Evolutionary conservation across 371 early-diverging fungal genomes (phyloP).

Genomic region (Mucor velutinosus): DNA sequence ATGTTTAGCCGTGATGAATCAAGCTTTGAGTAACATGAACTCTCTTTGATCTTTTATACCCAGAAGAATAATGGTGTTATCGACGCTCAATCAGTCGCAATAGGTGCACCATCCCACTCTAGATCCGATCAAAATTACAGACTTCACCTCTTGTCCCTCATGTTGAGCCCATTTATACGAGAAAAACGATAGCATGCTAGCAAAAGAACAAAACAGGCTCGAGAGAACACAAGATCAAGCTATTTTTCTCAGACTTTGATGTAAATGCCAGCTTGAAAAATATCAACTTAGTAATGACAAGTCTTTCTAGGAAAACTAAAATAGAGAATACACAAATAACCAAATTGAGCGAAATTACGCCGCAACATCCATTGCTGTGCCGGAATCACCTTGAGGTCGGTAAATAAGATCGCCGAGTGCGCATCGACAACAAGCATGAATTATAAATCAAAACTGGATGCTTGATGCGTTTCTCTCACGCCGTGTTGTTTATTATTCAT

Average conservation of each 20-base stretch:
- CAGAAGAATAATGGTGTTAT: not conserved
- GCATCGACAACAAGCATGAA: too few relatives aligned
- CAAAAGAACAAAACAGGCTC: not conserved
- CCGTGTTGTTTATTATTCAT: too few relatives aligned
- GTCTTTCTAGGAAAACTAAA: not conserved
- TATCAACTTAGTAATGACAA: conserved; percentile 2
- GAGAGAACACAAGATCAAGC: not conserved
- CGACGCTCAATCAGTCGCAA: too few relatives aligned
- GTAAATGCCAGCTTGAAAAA: not conserved
- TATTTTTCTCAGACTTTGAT: not conserved
- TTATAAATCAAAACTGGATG: too few relatives aligned
- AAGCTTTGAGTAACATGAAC: not conserved
- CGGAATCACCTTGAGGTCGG: too few relatives aligned
- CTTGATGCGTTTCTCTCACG: too few relatives aligned
- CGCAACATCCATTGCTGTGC: not conserved
- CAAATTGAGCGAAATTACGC: not conserved
- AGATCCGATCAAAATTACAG: too few relatives aligned
- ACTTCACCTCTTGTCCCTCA: too few relatives aligned
- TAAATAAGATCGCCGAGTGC: too few relatives aligned
- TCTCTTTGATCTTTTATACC: not conserved
- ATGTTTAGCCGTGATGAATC: not conserved
- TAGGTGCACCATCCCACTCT: too few relatives aligned
- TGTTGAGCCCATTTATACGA: too few relatives aligned
- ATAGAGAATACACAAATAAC: not conserved
- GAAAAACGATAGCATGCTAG: not conserved